Percentiles rank a stretch among this genome's conserved stretches.
Conservation (phyloP, 2,329 filamentous ascomycete species). For the Exophiala spinifera region DNA sequence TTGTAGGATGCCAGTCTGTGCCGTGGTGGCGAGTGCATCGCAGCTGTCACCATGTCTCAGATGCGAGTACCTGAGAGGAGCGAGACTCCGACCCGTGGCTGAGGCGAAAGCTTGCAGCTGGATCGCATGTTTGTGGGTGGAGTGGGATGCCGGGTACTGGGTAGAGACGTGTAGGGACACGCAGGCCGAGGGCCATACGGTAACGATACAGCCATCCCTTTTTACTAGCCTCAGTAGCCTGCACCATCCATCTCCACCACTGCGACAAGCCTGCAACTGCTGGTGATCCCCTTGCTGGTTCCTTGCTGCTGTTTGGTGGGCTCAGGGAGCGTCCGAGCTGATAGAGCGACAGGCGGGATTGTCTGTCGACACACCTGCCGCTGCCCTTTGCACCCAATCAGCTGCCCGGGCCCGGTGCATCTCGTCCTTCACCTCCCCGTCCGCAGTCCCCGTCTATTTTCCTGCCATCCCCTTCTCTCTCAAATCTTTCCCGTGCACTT, state of each 20-base stretch:
- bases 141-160: background rate
- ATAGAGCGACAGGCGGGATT: background rate
- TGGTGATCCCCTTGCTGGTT: constrained; percentile 1
- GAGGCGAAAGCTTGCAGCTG: background rate
- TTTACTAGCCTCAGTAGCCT: constrained; percentile 9
- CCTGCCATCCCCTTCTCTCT: constrained; percentile 33
- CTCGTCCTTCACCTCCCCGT: constrained; percentile 13
- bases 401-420: constrained; percentile 2
- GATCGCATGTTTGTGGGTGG: background rate
- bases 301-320: background rate
- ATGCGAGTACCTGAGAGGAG: background rate
- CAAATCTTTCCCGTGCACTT: constrained; percentile 31
- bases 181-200: constrained; percentile 1
- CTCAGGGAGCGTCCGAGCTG: too few species aligned
- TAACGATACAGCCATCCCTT: constrained; percentile 12
- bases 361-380: background rate
- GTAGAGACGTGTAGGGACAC: background rate
- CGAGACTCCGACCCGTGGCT: background rate
- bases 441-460: constrained; percentile 17
- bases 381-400: constrained; percentile 3
- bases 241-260: constrained; percentile 17
- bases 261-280: constrained; percentile 12
- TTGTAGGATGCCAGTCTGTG: background rate
- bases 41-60: constrained; percentile 2
- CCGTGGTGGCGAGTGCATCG: background rate